Evolutionary conservation across 345 rosid species (phyloP).

Genomic region (Hevea brasiliensis): DNA sequence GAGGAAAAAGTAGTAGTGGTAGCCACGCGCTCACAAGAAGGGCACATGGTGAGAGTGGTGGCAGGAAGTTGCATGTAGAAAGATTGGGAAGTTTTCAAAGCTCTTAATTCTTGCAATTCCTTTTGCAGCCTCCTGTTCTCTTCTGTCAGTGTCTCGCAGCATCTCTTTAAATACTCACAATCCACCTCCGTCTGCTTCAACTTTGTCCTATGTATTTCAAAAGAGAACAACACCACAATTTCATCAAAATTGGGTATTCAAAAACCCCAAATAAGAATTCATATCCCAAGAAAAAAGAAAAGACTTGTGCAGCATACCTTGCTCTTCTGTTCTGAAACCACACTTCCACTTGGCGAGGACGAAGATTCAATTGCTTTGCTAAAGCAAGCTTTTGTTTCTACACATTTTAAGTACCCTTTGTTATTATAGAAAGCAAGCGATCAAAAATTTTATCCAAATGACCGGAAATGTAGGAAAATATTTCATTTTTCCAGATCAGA

Average conservation of each 20-base stretch:
- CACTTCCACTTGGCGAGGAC: conserved; percentile 94
- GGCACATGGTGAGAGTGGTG: conserved; percentile 99
- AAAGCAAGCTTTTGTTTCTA: conserved; percentile 83
- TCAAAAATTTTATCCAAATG: too few species aligned
- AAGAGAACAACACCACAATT: not conserved
- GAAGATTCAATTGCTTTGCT: conserved; percentile 85
- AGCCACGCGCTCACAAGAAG: conserved; percentile 93
- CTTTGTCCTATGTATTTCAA: conserved; percentile 60
- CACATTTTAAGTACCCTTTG: not conserved
- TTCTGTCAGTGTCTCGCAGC: conserved; percentile 83
- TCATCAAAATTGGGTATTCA: not conserved
- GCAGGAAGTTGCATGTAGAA: conserved; percentile 97
- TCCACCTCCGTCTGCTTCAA: conserved; percentile 94
- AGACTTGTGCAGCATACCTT: conserved; percentile 45
- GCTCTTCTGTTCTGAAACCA: conserved; percentile 99
- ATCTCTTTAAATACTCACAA: conserved; percentile 86
- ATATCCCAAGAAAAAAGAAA: not conserved
- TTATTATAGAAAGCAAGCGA: too few species aligned
- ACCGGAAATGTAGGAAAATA: not conserved
- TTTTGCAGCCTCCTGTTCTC: conserved; percentile 89
- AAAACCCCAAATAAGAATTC: not conserved
- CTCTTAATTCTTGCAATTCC: conserved; percentile 79
- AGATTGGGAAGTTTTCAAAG: conserved; percentile 75
- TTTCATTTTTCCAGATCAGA: too few species aligned
- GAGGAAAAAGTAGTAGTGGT: conserved; percentile 49